Conservation (phyloP, 257 asterid species). For the Petunia secreta region DNA sequence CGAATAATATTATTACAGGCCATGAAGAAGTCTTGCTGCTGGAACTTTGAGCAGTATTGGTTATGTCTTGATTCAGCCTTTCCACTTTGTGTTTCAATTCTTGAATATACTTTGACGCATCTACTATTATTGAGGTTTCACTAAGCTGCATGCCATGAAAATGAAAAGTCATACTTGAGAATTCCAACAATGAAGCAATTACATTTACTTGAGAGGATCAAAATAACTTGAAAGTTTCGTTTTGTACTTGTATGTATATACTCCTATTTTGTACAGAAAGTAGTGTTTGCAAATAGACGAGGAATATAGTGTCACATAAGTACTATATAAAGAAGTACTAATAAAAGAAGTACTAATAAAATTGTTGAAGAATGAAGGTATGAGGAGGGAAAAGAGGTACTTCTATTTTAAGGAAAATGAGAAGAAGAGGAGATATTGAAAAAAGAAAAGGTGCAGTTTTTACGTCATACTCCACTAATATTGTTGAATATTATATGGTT, state of each 20-base stretch:
- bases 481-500: background rate
- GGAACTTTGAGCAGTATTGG: slow-evolving; percentile 45
- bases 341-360: background rate
- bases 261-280: background rate
- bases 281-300: background rate
- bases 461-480: background rate
- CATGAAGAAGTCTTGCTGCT: slow-evolving; percentile 36
- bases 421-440: background rate
- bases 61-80: slow-evolving; percentile 55
- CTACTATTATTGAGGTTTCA: slow-evolving; percentile 69
- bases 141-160: slow-evolving; percentile 49
- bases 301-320: background rate
- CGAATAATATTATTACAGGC: slow-evolving; percentile 48
- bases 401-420: background rate
- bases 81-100: slow-evolving; percentile 81
- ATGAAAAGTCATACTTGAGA: background rate
- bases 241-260: background rate
- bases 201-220: background rate
- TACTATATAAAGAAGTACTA: background rate
- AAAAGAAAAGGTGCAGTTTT: background rate
- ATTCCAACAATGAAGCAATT: background rate
- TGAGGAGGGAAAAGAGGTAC: background rate
- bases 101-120: slow-evolving; percentile 76
- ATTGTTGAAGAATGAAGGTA: background rate
- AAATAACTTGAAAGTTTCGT: background rate